phyloP scores from a whole-genome alignment of 2,329 filamentous ascomycete genomes.

The Diaporthe ilicicola region DNA sequence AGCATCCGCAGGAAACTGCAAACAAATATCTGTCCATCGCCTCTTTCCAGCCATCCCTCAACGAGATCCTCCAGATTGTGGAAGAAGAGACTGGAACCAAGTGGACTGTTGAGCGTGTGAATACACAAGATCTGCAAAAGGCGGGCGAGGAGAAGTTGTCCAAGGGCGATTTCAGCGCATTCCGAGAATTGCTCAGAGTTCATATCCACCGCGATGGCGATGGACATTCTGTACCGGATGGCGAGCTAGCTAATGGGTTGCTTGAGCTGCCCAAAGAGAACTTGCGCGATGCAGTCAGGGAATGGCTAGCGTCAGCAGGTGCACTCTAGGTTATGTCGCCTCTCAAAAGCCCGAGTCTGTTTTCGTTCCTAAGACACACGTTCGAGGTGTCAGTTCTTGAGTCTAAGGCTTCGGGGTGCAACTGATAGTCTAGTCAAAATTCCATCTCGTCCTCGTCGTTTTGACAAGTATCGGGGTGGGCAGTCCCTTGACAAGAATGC shows the following conservation, averaged over 20 bases:
- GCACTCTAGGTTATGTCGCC: neutral
- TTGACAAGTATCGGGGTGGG: neutral
- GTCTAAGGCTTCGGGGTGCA: neutral
- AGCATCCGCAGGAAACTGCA: constrained; percentile 57
- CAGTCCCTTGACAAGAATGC: neutral
- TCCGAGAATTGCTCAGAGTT: constrained; percentile 40
- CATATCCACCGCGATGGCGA: constrained; percentile 48
- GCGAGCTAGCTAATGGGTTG: constrained; percentile 38
- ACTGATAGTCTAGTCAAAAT: neutral
- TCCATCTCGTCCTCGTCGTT: neutral
- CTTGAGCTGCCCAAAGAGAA: constrained; percentile 39
- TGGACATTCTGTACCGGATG: constrained; percentile 39
- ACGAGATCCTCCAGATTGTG: constrained; percentile 60
- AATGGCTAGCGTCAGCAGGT: constrained; percentile 25
- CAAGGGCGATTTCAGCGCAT: constrained; percentile 48
- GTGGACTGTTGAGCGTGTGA: constrained; percentile 54
- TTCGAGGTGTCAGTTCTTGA: too few relatives aligned
- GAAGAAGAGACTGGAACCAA: constrained; percentile 62
- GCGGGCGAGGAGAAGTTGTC: constrained; percentile 51
- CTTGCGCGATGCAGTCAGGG: constrained; percentile 30
- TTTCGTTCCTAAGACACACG: neutral
- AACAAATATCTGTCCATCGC: constrained; percentile 67
- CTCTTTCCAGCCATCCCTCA: constrained; percentile 66
- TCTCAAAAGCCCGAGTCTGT: neutral
- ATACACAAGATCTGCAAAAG: constrained; percentile 46